Conservation (phyloP, 495 filamentous ascomycete genomes). For the Sabuloglossum arenarium region DNA sequence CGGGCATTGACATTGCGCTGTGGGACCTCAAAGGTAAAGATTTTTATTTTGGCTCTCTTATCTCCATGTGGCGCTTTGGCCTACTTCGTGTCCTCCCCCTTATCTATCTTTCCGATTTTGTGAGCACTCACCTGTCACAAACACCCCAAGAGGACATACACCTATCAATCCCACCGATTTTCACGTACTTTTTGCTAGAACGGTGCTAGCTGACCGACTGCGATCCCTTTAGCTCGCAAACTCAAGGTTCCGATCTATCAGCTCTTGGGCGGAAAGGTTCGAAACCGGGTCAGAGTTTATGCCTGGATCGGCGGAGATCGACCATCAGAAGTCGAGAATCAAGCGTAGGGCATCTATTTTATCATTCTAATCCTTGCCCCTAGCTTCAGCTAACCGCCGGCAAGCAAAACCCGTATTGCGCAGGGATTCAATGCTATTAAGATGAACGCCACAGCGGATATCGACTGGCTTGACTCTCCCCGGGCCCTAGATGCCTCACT, state of each 20-base stretch:
- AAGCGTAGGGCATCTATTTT: conserved; percentile 26
- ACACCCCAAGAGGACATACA: not conserved
- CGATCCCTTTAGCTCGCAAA: conserved; percentile 14
- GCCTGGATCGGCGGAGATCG: conserved; percentile 77
- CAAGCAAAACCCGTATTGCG: conserved; percentile 33
- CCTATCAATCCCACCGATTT: not conserved
- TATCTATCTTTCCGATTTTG: not conserved
- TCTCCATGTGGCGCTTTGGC: not conserved
- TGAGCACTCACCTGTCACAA: not conserved
- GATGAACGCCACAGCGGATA: conserved; percentile 66
- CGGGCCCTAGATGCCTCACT: conserved; percentile 38
- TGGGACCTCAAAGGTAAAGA: conserved; percentile 46
- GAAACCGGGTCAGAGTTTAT: conserved; percentile 55
- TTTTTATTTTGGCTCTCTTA: not conserved
- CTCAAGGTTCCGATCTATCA: conserved; percentile 53
- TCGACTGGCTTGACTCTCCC: conserved; percentile 64
- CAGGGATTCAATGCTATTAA: conserved; percentile 59
- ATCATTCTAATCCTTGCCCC: not conserved
- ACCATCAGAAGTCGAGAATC: conserved; percentile 44
- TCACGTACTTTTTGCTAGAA: not conserved
- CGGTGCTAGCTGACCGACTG: not conserved
- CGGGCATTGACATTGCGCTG: conserved; percentile 64
- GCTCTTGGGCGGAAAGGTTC: conserved; percentile 55
- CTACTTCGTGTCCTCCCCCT: not conserved
- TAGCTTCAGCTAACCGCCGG: not conserved